A percentile compares a stretch with the other conserved stretches of the same genome.
phyloP scores from a whole-genome alignment of 2,329 filamentous ascomycete genomes.

The Aspergillus japonicus region DNA sequence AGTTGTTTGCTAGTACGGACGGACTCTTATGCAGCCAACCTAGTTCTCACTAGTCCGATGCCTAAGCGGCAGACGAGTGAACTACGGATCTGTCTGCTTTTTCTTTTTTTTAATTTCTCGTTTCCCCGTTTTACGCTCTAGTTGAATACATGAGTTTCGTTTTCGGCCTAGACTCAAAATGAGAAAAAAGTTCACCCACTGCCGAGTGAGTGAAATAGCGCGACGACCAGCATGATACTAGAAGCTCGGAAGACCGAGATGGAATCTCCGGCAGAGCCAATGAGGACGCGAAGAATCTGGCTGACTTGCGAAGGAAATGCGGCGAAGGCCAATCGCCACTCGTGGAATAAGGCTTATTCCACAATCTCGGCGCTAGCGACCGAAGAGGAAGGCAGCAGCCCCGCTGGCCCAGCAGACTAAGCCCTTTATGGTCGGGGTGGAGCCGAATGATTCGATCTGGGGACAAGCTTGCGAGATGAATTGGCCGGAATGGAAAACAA shows the following conservation, averaged over 20 bases:
- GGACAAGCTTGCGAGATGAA: slow-evolving; percentile 17
- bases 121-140: background rate
- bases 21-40: background rate
- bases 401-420: slow-evolving; percentile 24
- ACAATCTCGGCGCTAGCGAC: slow-evolving; percentile 18
- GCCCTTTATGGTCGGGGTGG: slow-evolving; percentile 29
- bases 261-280: slow-evolving; percentile 15
- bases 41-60: background rate
- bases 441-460: slow-evolving; percentile 30
- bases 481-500: slow-evolving; percentile 2
- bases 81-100: background rate
- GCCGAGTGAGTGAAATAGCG: background rate
- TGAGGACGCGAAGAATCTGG: slow-evolving; percentile 14
- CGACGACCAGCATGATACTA: background rate
- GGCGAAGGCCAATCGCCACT: slow-evolving; percentile 23
- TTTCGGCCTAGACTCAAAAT: background rate
- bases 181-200: background rate
- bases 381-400: slow-evolving; percentile 23
- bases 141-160: background rate
- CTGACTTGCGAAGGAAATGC: slow-evolving; percentile 15
- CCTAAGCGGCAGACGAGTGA: background rate
- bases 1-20: slow-evolving; percentile 1
- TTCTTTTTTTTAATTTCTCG: too few relatives aligned
- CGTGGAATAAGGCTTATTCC: slow-evolving; percentile 29
- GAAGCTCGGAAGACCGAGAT: slow-evolving; percentile 8